Base-by-base conservation (phyloP, 768 basidiomycete genomes). In the Pleurotus citrinopileatus region DNA sequence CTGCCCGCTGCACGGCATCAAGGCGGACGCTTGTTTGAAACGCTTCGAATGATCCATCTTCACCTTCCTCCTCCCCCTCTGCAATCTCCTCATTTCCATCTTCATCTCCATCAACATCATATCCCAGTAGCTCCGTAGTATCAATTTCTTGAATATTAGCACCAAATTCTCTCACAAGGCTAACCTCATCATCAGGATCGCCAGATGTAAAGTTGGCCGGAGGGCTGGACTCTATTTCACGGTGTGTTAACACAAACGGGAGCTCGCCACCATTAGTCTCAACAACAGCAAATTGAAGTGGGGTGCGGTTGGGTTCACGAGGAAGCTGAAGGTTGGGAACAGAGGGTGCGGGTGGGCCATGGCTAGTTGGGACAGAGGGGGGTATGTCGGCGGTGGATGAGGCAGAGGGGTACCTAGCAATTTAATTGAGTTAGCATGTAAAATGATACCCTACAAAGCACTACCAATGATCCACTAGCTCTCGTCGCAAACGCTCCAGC, bases 151-250 rank as follows among this genome's bases (percentile, higher is more conserved):
- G 17, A 43, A 43, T 20, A 17, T 9, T 10, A 17, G 15, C 42
- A 23, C 42, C 5, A 23, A 43, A 43, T 17, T 43, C 42, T 10
- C 19, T 13, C 22, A 43, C 42, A 15, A 43, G 42, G 17, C n/a
- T 43, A 17, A 23, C 42, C 19, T 43, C 42, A 20, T 43, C 42
- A 20, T 43, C 42, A 17, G 36, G n/a, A 10, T 23, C 42, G 5
- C 42, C 12, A 13, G 10, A 9, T 17, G 17, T 10, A 43, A 23
- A 10, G 42, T 10, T 43, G 9, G 22, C 19, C 2, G 42, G 15
- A 10, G 2, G 3, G 22, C 78, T 71, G 78, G 76, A 15, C 15
- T 15, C 32, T 7, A 15, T 34, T 34, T 34, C 32, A 34, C 15
- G 32, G 7, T 34, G 32, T 7, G 32, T 34, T 34, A 34, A 34